Evolutionary conservation across 2,329 filamentous ascomycete species (phyloP), one percentile per base, ranked within the genome.

Genomic region (Venturia pyrina): DNA sequence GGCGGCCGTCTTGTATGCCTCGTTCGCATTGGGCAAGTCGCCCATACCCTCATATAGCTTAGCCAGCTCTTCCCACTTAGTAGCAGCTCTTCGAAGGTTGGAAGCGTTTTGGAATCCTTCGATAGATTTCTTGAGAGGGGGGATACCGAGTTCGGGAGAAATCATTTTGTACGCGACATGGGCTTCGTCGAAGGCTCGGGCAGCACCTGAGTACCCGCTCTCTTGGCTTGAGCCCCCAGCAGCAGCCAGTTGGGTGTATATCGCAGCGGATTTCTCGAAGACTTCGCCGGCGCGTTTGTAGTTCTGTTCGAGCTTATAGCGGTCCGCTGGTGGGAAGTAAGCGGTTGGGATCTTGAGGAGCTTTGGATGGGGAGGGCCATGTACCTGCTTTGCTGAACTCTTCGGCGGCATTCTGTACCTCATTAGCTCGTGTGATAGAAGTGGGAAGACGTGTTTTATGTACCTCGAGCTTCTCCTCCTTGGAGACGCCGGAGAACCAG

Each of bases 101-200:
- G 93, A 93, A 78, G 92, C 93, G 70, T 85, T 79, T 71, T 91
- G 93, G 78, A 96, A 98, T 75, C 95, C 90, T 66, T 87, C 82
- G 74, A 98, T 91, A 50, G 92, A 89, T 69, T 87, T 80, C 69
- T 91, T 86, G 66, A 97, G 81, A 73, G 90, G 92, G 68, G 90
- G 83, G 56, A 89, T 90, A 19, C 93, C 93, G 72, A 93, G 89
- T 74, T 91, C 83, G 24, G 92, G 92, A 72, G 90, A 87, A 64
- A 89, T 87, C 78, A 92, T 96, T 72, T 89, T 85, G 80, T 97
- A 98, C 67, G 91, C 89, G 81, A 98, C 97, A 84, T 93, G 98
- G 64, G 95, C 95, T 76, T 98, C 93, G 72, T 89, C 86, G 68
- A 92, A 81, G 61, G 89, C 89, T 78, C 96, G 96, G 69, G 93